Evolutionary conservation across 2,329 filamentous ascomycete genomes (phyloP).

Genomic region (Claviceps arundinis): DNA sequence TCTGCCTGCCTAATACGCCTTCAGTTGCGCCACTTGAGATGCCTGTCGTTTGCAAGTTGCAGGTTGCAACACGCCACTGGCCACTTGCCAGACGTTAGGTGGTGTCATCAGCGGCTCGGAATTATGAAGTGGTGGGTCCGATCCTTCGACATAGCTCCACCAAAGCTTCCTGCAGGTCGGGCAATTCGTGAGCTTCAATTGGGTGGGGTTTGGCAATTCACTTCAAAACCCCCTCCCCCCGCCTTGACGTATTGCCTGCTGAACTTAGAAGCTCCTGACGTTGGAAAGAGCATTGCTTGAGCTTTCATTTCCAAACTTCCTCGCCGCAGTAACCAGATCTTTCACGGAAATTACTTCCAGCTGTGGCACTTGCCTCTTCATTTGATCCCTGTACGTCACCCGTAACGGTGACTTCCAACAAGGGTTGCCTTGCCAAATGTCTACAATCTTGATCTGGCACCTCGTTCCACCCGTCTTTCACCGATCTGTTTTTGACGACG

Average conservation of each 20-base stretch:
- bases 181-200: neutral
- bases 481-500: neutral
- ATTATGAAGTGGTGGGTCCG: no score
- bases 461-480: neutral
- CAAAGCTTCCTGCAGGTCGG: neutral
- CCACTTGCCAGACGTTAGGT: no score
- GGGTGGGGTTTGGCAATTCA: neutral
- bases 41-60: no score
- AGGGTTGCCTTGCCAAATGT: neutral
- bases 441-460: neutral
- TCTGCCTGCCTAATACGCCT: no score
- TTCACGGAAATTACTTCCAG: neutral
- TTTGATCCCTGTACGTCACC: neutral
- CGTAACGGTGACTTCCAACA: neutral
- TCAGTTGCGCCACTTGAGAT: no score
- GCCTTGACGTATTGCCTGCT: neutral
- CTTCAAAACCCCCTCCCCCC: neutral
- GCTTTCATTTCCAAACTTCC: neutral
- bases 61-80: no score
- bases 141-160: neutral
- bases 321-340: neutral
- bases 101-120: no score
- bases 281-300: neutral
- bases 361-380: neutral
- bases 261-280: neutral